Conservation (phyloP, 768 basidiomycete species). For the Fomitopsis pulvina region DNA sequence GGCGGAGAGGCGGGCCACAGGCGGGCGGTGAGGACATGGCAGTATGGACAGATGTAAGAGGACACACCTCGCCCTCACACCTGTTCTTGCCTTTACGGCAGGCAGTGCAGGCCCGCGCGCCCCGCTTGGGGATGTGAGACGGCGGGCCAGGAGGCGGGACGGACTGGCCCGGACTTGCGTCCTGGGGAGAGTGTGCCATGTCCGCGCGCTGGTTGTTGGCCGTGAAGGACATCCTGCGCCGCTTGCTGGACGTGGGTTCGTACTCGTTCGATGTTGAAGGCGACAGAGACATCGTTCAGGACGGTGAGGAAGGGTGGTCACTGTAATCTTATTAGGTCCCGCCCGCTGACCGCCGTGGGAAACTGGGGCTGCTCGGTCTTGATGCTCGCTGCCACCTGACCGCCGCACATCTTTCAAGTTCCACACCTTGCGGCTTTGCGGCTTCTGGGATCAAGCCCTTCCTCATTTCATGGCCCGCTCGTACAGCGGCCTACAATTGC, state of each 20-base stretch:
- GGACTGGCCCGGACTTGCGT: slow-evolving; percentile 9
- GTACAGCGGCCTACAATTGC: too few species aligned
- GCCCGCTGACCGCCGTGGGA: slow-evolving; percentile 1
- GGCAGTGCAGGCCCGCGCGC: slow-evolving; percentile 83
- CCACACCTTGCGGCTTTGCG: too few species aligned
- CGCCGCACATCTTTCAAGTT: neutral
- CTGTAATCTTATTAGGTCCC: neutral
- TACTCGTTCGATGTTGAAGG: slow-evolving; percentile 21
- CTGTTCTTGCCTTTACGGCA: slow-evolving; percentile 91
- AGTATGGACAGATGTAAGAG: slow-evolving; percentile 18
- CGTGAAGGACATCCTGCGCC: slow-evolving; percentile 18
- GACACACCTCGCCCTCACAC: slow-evolving; percentile 81
- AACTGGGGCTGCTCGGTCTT: neutral
- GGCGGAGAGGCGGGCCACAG: slow-evolving; percentile 61
- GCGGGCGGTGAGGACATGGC: slow-evolving; percentile 38
- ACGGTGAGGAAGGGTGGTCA: neutral
- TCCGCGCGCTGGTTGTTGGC: slow-evolving; percentile 10
- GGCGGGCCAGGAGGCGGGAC: slow-evolving; percentile 18
- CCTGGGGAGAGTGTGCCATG: slow-evolving; percentile 14
- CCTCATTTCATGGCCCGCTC: too few species aligned
- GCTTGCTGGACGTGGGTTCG: slow-evolving; percentile 19
- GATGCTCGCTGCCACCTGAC: neutral
- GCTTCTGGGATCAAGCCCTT: neutral
- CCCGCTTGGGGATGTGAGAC: slow-evolving; percentile 80
- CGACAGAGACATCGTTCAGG: slow-evolving; percentile 20